Evolutionary conservation across 2,329 filamentous ascomycete genomes (phyloP).

Genomic region (Penicillium sp.): DNA sequence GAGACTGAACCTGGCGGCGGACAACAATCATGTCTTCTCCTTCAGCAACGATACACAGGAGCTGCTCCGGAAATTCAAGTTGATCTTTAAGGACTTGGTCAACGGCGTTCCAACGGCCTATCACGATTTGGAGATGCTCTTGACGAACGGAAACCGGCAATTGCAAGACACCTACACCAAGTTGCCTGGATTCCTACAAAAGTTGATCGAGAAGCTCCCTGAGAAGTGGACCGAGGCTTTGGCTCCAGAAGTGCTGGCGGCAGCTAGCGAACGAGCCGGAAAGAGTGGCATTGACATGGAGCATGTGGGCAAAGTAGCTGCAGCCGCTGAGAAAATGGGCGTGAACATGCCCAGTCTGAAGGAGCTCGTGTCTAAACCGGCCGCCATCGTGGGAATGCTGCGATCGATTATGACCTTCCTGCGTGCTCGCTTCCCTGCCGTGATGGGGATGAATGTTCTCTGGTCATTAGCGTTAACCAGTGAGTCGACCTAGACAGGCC

Average conservation of each 20-base stretch:
- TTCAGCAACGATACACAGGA: slow-evolving; percentile 81
- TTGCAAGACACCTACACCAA: slow-evolving; percentile 62
- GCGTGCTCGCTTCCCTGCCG: slow-evolving; percentile 81
- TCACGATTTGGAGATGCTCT: slow-evolving; percentile 72
- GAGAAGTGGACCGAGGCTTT: slow-evolving; percentile 73
- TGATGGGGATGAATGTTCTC: slow-evolving; percentile 86
- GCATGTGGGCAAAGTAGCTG: slow-evolving; percentile 51
- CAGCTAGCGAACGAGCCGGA: slow-evolving; percentile 64
- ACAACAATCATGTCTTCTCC: slow-evolving; percentile 81
- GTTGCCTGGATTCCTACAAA: slow-evolving; percentile 76
- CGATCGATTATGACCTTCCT: slow-evolving; percentile 88
- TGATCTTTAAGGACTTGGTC: slow-evolving; percentile 86
- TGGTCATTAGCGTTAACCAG: slow-evolving; percentile 85
- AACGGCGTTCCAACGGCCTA: slow-evolving; percentile 93
- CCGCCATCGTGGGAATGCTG: slow-evolving; percentile 79
- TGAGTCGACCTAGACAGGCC: slow-evolving; percentile 44
- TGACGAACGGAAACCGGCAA: slow-evolving; percentile 62
- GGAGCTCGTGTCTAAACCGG: slow-evolving; percentile 78
- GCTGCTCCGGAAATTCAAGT: slow-evolving; percentile 77
- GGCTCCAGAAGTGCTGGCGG: slow-evolving; percentile 78
- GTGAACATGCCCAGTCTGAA: slow-evolving; percentile 70
- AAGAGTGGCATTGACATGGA: slow-evolving; percentile 59
- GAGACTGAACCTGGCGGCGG: slow-evolving; percentile 74
- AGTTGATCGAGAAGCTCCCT: slow-evolving; percentile 79
- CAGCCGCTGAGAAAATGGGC: slow-evolving; percentile 63